Percentiles rank a stretch among this genome's conserved stretches.
phyloP scores from a whole-genome alignment of 495 filamentous ascomycete species.

The Neurospora terricola region DNA sequence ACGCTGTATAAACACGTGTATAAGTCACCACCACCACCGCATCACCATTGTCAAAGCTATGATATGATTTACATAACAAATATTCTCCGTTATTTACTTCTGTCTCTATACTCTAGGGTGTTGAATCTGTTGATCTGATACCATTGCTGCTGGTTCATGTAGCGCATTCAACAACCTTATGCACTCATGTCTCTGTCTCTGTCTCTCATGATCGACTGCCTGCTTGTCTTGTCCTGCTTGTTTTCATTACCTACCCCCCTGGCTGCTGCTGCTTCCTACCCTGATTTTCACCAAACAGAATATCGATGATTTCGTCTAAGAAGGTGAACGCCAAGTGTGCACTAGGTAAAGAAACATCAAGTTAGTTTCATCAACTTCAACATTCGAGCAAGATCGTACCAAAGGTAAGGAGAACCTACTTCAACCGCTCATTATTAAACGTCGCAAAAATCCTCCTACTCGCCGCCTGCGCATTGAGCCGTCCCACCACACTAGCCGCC shows the following conservation, averaged over 20 bases:
- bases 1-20: not conserved
- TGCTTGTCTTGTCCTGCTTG: not conserved
- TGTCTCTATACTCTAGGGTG: not conserved
- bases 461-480: constrained; percentile 75
- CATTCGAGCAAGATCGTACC: not conserved
- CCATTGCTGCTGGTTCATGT: not conserved
- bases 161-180: not conserved
- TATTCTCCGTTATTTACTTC: not conserved
- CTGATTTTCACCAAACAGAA: constrained; percentile 50
- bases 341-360: constrained; percentile 26
- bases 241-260: not conserved
- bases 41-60: not conserved
- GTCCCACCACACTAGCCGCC: constrained; percentile 74
- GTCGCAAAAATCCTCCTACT: constrained; percentile 71
- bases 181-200: not conserved
- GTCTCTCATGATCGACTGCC: not conserved
- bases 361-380: constrained; percentile 4
- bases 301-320: constrained; percentile 65
- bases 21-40: not conserved
- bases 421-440: constrained; percentile 66
- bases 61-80: not conserved
- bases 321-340: constrained; percentile 70
- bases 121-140: not conserved
- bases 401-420: constrained; percentile 36
- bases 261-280: not conserved